A percentile compares a stretch with the other conserved stretches of the same genome.
Conservation (phyloP, 371 early-diverging fungal species). For the Saksenaea vasiformis region DNA sequence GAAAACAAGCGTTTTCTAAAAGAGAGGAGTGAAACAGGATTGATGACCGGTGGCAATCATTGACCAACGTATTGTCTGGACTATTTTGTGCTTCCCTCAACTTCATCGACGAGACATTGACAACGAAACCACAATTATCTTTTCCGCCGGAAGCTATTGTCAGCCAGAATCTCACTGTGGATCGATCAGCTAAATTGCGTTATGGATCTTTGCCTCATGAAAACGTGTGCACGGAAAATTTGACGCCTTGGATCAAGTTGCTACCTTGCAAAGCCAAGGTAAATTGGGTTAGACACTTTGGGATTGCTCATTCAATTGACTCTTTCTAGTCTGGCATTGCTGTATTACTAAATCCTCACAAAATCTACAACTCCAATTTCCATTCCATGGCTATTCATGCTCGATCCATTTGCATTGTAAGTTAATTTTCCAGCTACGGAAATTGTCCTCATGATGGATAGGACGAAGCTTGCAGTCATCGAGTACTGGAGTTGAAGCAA, state of each 20-base stretch:
- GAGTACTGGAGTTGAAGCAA: conserved; percentile 53
- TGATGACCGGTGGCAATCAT: conserved; percentile 76
- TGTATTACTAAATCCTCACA: conserved; percentile 83
- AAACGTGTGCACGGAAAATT: conserved; percentile 95
- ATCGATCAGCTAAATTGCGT: conserved; percentile 47
- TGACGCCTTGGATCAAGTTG: conserved; percentile 95
- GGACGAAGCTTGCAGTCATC: conserved; percentile 30
- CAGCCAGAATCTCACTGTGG: neutral
- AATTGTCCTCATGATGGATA: neutral
- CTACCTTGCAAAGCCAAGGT: conserved; percentile 91
- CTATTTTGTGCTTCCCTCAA: conserved; percentile 96
- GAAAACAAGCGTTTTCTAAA: neutral
- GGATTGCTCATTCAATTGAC: neutral
- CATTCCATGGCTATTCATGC: conserved; percentile 86
- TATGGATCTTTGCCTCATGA: conserved; percentile 89
- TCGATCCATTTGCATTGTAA: conserved; percentile 58
- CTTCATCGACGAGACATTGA: conserved; percentile 83
- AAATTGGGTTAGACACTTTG: neutral
- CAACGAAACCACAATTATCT: conserved; percentile 69
- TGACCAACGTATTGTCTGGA: conserved; percentile 92
- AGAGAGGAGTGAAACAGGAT: conserved; percentile 40
- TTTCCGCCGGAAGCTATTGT: conserved; percentile 55
- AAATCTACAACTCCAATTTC: conserved; percentile 85
- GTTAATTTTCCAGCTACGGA: neutral
- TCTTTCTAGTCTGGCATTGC: conserved; percentile 81